A percentile compares a stretch with the other conserved stretches of the same genome.
Evolutionary conservation across 208 protist genomes (phyloP).

Genomic region (Polymyxa betae): DNA sequence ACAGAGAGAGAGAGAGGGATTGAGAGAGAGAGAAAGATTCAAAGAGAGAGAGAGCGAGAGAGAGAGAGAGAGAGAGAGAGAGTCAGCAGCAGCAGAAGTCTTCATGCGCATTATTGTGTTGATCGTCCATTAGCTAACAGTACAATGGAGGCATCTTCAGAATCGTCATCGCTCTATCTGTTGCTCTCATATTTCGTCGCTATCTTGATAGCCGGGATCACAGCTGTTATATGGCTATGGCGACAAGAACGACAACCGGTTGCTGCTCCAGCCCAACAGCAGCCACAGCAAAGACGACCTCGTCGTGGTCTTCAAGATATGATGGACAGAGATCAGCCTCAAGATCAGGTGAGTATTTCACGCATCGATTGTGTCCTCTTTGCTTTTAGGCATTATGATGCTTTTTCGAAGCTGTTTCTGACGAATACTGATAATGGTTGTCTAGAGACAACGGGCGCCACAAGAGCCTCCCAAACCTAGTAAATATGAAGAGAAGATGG

Average conservation of each 20-base stretch:
- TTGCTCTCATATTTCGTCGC: not conserved
- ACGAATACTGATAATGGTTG: not conserved
- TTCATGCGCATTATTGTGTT: too few species aligned
- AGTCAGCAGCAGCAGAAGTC: too few species aligned
- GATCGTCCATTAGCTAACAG: too few species aligned
- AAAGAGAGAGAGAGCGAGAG: too few species aligned
- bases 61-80: too few species aligned
- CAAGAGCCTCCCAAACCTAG: not conserved
- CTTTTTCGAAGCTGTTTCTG: not conserved
- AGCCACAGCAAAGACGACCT: not conserved
- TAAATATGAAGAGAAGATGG: conserved; percentile 23
- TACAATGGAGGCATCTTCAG: too few species aligned
- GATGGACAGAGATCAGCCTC: not conserved
- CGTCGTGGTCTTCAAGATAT: not conserved
- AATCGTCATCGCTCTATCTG: not conserved
- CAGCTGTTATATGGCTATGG: not conserved
- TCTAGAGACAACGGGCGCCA: too few species aligned
- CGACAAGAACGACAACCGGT: not conserved
- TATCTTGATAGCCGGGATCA: not conserved
- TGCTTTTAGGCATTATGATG: not conserved
- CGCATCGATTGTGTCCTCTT: not conserved
- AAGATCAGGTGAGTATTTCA: not conserved
- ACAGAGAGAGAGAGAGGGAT: too few species aligned
- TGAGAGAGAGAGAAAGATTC: too few species aligned
- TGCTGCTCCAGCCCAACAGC: not conserved